Conservation (phyloP, 2,329 filamentous ascomycete genomes). For the Pseudogymnoascus sp. region DNA sequence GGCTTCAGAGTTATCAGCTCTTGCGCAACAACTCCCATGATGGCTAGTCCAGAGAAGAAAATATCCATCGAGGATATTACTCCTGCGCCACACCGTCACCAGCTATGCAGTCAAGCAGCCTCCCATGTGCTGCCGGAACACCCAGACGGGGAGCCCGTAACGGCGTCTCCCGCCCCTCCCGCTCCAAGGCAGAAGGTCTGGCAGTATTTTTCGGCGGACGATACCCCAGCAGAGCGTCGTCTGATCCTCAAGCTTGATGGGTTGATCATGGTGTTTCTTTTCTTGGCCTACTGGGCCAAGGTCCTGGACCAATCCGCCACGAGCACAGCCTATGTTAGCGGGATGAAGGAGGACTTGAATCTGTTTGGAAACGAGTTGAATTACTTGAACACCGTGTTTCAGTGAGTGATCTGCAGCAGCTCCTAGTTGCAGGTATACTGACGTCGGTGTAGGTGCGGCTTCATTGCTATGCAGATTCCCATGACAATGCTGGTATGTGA, state of each 20-base stretch:
- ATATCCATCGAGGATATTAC: neutral
- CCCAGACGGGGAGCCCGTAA: neutral
- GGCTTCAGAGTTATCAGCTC: neutral
- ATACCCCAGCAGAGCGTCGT: constrained; percentile 10
- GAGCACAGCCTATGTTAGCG: constrained; percentile 37
- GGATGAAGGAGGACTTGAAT: constrained; percentile 40
- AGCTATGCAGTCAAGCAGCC: neutral
- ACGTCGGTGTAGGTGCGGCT: neutral
- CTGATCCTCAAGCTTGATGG: constrained; percentile 14
- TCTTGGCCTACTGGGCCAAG: constrained; percentile 14
- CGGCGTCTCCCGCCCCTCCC: neutral
- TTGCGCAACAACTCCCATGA: neutral
- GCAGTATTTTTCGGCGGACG: constrained; percentile 13
- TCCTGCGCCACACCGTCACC: neutral
- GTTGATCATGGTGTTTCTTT: constrained; percentile 12
- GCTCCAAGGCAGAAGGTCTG: neutral
- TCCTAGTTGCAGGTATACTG: neutral
- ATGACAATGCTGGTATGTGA: constrained; percentile 8
- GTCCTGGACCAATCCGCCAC: constrained; percentile 27
- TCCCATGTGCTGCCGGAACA: neutral
- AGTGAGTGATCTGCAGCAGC: neutral
- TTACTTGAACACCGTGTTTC: constrained; percentile 14
- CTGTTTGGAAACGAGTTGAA: constrained; percentile 31
- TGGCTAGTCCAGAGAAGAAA: neutral
- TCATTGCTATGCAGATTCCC: constrained; percentile 10